Base-by-base conservation (phyloP, 306 rosid genomes). In the Sicyos edulis region DNA sequence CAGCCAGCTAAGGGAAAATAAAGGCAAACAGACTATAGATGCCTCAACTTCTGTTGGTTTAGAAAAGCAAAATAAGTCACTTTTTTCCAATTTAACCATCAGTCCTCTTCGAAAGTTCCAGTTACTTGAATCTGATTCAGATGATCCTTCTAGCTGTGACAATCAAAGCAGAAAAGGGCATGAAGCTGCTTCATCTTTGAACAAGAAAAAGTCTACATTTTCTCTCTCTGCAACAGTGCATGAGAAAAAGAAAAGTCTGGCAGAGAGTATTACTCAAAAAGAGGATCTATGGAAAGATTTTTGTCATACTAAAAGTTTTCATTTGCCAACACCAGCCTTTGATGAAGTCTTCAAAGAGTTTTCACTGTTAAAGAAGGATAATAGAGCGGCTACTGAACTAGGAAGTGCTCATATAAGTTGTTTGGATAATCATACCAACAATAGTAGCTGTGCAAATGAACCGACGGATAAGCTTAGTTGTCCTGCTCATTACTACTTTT, bases 81-180 rank as follows among this genome's bases (percentile, higher is more conserved):
- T 82, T 74, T 88, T 90, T 80, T 82, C 90, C 0, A 80, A 82
- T 76, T 79, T 85, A 68, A 85, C 86, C 6, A 56, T 79, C 49
- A 90, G 98, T 79, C 96, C 98, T 70, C 88, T 93, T 69, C 88
- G 93, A 49, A 87, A 75, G 81, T 92, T 92, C 78, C 91, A 86
- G 55, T 82, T 90, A 79, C 62, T 88, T 80, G 91, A 90, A 78
- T 90, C 93, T 14, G 95, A 91, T 71, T 85, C 90, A 12, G 92
- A 92, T 79, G 89, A 88, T 29, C 58, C 81, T 52, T 63, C 79
- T 6, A 66, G 62, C 15, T 59, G 53, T 58, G 83, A 79, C 57
- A 70, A 69, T 78, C 79, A 59, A 64, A 57, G 54, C 72, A 69
- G 73, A 55, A 51, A 69, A 64, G 73, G 34, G 44, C 76, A 22